Base-by-base conservation (phyloP, 768 basidiomycete species). In the Trametes coccinea region DNA sequence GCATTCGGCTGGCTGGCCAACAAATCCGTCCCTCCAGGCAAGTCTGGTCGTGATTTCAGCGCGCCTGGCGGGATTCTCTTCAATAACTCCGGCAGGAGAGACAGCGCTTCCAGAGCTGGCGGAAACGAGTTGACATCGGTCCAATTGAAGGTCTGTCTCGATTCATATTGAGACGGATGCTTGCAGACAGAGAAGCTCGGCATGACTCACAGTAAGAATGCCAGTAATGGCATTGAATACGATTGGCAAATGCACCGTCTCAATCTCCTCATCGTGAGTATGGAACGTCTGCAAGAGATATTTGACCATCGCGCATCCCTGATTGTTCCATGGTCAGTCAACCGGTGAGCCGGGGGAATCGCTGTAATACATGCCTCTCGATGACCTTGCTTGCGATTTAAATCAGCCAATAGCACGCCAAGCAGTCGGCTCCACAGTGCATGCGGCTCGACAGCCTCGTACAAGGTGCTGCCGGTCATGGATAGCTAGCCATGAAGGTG, bases 381-480 rank as follows among this genome's bases (percentile, higher is more conserved):
- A 7, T 71, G 66, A 2, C 66, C 69, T 31, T 74, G 78, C 59
- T 79, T 75, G 4, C 79, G 79, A 2, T 70, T 71, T 14, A 92
- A 74, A 59, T 89, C 85, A 1, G 76, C 65, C 62, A 89, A 77
- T n/a, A 89, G 75, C 6, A 80, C 73, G 43, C 73, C 68, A 54
- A 92, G 79, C 0, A 99, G 69, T 48, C 87, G 82, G 66, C 85
- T 89, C 96, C 96, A 99, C 4, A 94, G 78, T 45, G 93, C 78
- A 56, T 85, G 84, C 2, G 95, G 97, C 62, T 99, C 97, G 14
- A 90, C 83, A n/a, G 92, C 89, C 73, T 98, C 95, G 65, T 95
- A 93, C 0, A 99, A 77, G 1, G 92, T 91, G 63, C 84, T 89
- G 0, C 92, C 93, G 0, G 95, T 94, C 81, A 92, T 86, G 14